phyloP scores from a whole-genome alignment of 1,284 basidiomycete genomes.

The Moesziomyces globuligerus region DNA sequence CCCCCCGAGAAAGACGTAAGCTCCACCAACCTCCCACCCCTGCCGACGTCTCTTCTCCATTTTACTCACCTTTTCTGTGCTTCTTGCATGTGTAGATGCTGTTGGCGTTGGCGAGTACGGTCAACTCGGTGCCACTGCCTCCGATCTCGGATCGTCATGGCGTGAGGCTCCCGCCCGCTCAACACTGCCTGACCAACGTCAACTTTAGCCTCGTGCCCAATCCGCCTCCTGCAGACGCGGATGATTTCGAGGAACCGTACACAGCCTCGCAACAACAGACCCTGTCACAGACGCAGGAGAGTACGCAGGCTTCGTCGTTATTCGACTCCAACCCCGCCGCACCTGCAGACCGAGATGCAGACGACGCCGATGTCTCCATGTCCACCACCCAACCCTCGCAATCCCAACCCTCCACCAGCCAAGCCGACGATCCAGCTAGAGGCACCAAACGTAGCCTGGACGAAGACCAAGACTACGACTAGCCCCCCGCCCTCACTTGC shows the following conservation, averaged over 20 bases:
- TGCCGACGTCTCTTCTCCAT: neutral
- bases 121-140: constrained; percentile 88
- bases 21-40: constrained; percentile 28
- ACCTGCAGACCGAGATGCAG: constrained; percentile 6
- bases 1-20: constrained; percentile 92
- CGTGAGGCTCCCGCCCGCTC: constrained; percentile 82
- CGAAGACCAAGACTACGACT: constrained; percentile 67
- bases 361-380: constrained; percentile 34
- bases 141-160: constrained; percentile 95
- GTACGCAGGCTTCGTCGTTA: constrained; percentile 16
- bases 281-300: neutral
- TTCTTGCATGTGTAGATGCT: constrained; percentile 75
- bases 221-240: constrained; percentile 72
- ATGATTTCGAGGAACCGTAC: constrained; percentile 26
- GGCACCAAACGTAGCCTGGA: constrained; percentile 62
- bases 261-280: neutral
- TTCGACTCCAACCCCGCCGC: constrained; percentile 13
- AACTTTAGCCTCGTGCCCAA: constrained; percentile 94
- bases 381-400: constrained; percentile 31
- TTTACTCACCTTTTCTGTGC: no score
- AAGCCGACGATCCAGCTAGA: constrained; percentile 7
- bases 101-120: constrained; percentile 85
- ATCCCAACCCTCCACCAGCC: constrained; percentile 1
- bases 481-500: neutral
- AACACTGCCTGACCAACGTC: constrained; percentile 86